Evolutionary conservation across 176 grass and related monocot genomes (phyloP), one percentile per base, ranked within the genome.

Genomic region (Hordeum vulgare): DNA sequence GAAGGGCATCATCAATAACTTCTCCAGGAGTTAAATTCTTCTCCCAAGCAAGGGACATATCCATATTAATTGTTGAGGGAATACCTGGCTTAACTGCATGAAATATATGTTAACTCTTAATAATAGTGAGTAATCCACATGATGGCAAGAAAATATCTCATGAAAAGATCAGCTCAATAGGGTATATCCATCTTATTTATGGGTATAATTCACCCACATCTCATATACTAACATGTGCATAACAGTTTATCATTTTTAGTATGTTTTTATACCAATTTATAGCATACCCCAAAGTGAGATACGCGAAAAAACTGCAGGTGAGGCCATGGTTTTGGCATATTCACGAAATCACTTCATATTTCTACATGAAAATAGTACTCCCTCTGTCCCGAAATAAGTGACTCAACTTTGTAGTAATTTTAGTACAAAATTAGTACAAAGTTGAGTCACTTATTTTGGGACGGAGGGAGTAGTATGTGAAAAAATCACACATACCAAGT

Each of bases 21-120:
- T 40, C 56, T 70, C 83, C 83, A 18, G 83, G 83, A 85, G 37
- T 85, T 78, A 85, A 78, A 78, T 77, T 77, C 25, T 59, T 47
- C 56, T 77, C 63, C 7, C 11, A 58, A 11, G 8, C 18, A 41
- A 78, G 49, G 63, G 63, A 60, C 35, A 70, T 45, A 18, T 85
- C 36, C 63, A 85, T 70, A 3, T 78, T 61, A 78, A 85, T 70
- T 12, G 8, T 70, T 70, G 83, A 69, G 12, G 83, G 83, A 70
- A 70, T 35, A 26, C 83, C 83, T 70, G 74, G 83, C 41, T 69
- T 85, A 44, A 85, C 83, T 85, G 64, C 74, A 60, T 8, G 27
- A 1, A 69, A 34, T 73, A 34, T 73, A 60, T 78, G n/a, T 23
- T 29, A 66, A 35, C 41, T 65, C 17, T 66, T 54, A 64, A 53